A percentile compares a stretch with the other conserved stretches of the same genome.
Evolutionary conservation across 1,139 yeast genomes (phyloP).

Genomic region (Debaryomycetaceae sp.): DNA sequence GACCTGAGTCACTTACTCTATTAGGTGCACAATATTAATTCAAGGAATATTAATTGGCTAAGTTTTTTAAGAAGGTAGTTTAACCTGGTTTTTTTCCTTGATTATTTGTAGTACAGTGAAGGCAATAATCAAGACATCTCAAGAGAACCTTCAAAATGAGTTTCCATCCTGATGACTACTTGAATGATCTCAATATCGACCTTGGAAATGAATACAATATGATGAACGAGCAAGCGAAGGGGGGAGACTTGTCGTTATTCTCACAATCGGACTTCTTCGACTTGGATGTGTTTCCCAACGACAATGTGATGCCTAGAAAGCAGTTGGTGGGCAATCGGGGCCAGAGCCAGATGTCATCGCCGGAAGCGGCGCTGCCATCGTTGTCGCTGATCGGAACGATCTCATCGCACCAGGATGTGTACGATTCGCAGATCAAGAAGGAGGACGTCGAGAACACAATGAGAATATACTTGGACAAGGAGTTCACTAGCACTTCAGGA

Average conservation of each 20-base stretch:
- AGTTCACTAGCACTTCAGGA: neutral
- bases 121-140: no score
- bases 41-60: no score
- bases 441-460: neutral
- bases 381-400: neutral
- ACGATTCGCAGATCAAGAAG: conserved; percentile 7
- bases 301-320: conserved; percentile 16
- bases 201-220: conserved; percentile 26
- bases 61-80: no score
- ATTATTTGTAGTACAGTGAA: no score
- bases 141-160: conserved; percentile 25
- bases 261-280: conserved; percentile 47
- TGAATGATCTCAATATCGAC: conserved; percentile 39
- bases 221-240: conserved; percentile 15
- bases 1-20: no score
- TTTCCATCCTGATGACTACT: conserved; percentile 44
- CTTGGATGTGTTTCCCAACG: conserved; percentile 40
- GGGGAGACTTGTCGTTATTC: conserved; percentile 42
- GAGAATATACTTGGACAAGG: neutral
- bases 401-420: conserved; percentile 9
- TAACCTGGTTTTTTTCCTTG: no score
- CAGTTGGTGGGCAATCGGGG: conserved; percentile 5
- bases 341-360: conserved; percentile 4
- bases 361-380: conserved; percentile 1
- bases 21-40: no score